These are phyloP conservation scores for Ascochyta lentis DNA, from an alignment of 2,329 filamentous ascomycete genomes.

Conservation along the genomic window DNA sequence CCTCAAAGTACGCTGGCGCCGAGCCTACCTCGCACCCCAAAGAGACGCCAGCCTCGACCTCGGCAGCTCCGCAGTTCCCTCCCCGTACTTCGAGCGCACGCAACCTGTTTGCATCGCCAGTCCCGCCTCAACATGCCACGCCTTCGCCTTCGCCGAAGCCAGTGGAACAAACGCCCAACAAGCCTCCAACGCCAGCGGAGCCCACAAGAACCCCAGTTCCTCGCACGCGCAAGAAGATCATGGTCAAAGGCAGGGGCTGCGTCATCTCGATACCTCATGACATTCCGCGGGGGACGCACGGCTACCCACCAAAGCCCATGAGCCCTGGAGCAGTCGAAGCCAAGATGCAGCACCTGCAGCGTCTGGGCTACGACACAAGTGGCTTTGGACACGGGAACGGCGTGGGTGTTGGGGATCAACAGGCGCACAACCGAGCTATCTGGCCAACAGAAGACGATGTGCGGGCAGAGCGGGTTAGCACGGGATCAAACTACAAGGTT, in stretches of 20 bases:
- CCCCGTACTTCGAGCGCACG: conserved; percentile 22
- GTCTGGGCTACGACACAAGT: conserved; percentile 70
- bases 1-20: conserved; percentile 50
- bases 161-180: conserved; percentile 25
- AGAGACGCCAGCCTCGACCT: conserved; percentile 29
- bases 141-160: conserved; percentile 28
- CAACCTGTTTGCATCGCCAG: conserved; percentile 26
- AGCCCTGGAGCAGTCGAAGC: conserved; percentile 61
- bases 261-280: conserved; percentile 54
- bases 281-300: conserved; percentile 50
- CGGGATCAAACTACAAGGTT: conserved; percentile 61
- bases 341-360: conserved; percentile 71
- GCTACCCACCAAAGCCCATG: conserved; percentile 53
- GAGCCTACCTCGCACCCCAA: conserved; percentile 44
- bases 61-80: conserved; percentile 20
- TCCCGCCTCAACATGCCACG: conserved; percentile 27
- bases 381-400: conserved; percentile 72
- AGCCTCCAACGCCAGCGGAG: conserved; percentile 27
- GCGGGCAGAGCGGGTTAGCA: conserved; percentile 60
- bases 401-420: conserved; percentile 24
- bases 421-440: conserved; percentile 67
- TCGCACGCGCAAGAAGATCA: conserved; percentile 53
- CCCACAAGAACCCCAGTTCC: conserved; percentile 34
- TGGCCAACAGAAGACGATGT: conserved; percentile 72
- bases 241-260: conserved; percentile 55